phyloP scores from a whole-genome alignment of 176 grass and related monocot species.

The Juncus effusus region DNA sequence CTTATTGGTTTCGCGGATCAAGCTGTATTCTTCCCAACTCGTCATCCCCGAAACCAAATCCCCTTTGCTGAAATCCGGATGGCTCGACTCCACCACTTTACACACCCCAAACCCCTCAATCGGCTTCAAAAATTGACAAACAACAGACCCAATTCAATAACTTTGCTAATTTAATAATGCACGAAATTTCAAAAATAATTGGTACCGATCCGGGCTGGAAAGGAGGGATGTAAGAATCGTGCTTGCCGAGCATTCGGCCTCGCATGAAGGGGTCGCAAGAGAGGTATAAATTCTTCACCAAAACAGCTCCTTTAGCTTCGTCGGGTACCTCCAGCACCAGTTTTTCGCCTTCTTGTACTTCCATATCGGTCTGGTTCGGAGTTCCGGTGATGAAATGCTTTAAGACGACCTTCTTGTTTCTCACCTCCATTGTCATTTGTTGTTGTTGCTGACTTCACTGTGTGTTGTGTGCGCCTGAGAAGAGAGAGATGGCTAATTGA shows the following conservation, averaged over 20 bases:
- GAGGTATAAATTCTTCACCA: slow-evolving; percentile 81
- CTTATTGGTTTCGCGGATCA: slow-evolving; percentile 48
- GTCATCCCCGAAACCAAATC: slow-evolving; percentile 66
- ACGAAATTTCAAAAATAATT: neutral
- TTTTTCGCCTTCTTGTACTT: slow-evolving; percentile 43
- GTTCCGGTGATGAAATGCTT: slow-evolving; percentile 51
- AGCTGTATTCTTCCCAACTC: slow-evolving; percentile 85
- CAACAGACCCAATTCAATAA: neutral
- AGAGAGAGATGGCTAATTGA: too few species aligned
- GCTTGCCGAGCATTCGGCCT: slow-evolving; percentile 55
- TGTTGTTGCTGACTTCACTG: too few species aligned
- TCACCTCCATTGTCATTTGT: slow-evolving; percentile 28
- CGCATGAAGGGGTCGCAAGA: slow-evolving; percentile 92
- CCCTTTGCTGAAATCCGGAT: slow-evolving; percentile 49
- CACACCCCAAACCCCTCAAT: slow-evolving; percentile 65
- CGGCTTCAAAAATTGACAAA: slow-evolving; percentile 27
- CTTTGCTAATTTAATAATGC: neutral
- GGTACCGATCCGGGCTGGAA: slow-evolving; percentile 72
- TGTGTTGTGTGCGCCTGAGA: too few species aligned
- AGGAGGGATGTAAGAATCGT: slow-evolving; percentile 59
- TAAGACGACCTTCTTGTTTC: slow-evolving; percentile 66
- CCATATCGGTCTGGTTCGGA: slow-evolving; percentile 79
- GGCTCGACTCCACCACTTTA: slow-evolving; percentile 56
- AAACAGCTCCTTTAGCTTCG: slow-evolving; percentile 33
- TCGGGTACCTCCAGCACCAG: slow-evolving; percentile 39